Evolutionary conservation across 768 basidiomycete species (phyloP), one percentile per base, ranked within the genome.

Genomic region (Kwoniella newhampshirensis): DNA sequence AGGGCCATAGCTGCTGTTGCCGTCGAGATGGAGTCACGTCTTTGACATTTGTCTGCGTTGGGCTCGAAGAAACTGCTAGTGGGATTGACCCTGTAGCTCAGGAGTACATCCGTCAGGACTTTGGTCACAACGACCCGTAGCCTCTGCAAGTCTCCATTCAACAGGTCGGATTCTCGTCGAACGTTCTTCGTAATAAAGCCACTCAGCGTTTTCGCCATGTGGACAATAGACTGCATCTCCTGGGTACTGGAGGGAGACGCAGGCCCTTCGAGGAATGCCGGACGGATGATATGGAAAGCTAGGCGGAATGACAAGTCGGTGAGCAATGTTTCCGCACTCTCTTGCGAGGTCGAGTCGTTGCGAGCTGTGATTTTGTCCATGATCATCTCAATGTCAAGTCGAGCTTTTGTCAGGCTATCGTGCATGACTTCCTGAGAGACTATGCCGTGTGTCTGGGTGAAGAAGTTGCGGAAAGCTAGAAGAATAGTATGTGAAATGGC

Each of bases 401-500:
- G 53, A 46, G 62, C 52, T 28, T 18, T 35, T 9, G 23, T 15
- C 12, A 57, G 25, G n/a, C 20, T 25, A 7, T 26, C n/a, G 7
- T 43, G 23, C 7, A 57, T n/a, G 18, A 30, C 30, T 25, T 45
- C 30, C 11, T 18, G 7, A 32, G 43, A 25, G 26, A 47, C 18
- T 25, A 36, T 49, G 46, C 59, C 32, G 40, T 55, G 37, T 17
- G 44, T 39, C 17, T 45, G 25, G 11, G 45, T 32, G 42, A 63
- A 49, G 63, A 91, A 82, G 70, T 90, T 87, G 39, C 88, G 84
- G 73, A 85, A 90, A 20, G 91, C 83, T 67, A 91, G 79, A 32
- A 89, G 79, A 64, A 90, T 84, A 84, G 91, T 86, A 77, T 87
- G 88, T 48, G 89, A 77, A 42, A 86, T 83, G 18, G 84, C 83